Base-by-base conservation (phyloP, 1,139 yeast genomes). In the Candida gigantensis region DNA sequence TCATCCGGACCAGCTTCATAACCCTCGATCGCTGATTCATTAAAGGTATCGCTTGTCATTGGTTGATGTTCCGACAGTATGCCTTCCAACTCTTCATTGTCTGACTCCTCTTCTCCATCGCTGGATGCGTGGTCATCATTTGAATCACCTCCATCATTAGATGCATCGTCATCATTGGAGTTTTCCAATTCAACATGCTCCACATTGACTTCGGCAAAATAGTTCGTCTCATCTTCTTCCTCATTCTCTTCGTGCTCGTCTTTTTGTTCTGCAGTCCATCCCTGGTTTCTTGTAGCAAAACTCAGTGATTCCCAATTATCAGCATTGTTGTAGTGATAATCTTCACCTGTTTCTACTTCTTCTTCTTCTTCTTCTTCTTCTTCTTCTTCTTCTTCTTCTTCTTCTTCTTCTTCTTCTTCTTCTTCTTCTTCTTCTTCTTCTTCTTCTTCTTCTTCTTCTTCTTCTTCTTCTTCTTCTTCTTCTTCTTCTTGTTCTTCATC, bases 1-100 rank as follows among this genome's bases (percentile, higher is more conserved):
- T 44, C 45, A 6, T 52, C 52, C 3, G 53, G 46, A 14, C 53
- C 55, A 3, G 51, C 43, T n/a, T 50, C 49, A 19, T 52, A 51
- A 11, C 52, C 45, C n/a, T 49, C 52, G 18, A 28, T 28, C 16
- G 20, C 34, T 10, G 34, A 35, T 23, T 36, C 44, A 19, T 24
- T 34, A 5, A 23, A 20, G 13, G 23, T 14, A 2, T 29, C 27
- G 17, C 36, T 30, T 9, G 18, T 12, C 21, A 10, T n/a, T n/a
- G n/a, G 21, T 20, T 25, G 28, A 25, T 13, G 16, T 6, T 12
- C 16, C 10, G 10, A 13, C 17, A 6, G 25, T n/a, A 3, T 13
- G n/a, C 13, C n/a, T 23, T 23, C 25, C 13, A n/a, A 23, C 9
- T 49, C 47, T 13, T 40, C 55, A 6, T 53, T 44, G 4, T 60